Conservation (phyloP, 768 basidiomycete genomes). For the Mycena galopus region DNA sequence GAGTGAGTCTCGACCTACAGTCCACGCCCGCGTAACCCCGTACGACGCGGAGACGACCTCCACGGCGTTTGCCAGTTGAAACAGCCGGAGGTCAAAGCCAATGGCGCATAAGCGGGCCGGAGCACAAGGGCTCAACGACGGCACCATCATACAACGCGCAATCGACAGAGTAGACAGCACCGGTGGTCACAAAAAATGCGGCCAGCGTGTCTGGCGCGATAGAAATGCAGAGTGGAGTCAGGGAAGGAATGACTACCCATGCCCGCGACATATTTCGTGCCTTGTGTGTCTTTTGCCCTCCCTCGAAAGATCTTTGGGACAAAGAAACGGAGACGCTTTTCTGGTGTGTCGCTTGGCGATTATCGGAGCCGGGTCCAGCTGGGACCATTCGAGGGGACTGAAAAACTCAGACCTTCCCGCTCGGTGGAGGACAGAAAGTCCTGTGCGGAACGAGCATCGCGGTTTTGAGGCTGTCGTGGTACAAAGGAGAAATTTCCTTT, state of each 20-base stretch:
- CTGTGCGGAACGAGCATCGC: neutral
- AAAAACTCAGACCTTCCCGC: neutral
- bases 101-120: neutral
- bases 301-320: neutral
- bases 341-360: neutral
- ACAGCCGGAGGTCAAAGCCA: neutral
- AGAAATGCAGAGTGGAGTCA: neutral
- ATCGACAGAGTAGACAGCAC: neutral
- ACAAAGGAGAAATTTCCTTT: neutral
- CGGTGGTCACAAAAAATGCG: neutral
- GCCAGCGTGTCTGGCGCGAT: neutral
- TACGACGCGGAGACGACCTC: neutral
- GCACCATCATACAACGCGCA: too few species aligned
- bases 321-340: neutral
- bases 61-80: neutral
- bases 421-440: neutral
- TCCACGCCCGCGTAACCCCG: neutral
- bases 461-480: neutral
- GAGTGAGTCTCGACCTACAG: neutral
- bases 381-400: neutral
- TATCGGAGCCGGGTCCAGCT: neutral
- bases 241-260: neutral
- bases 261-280: neutral
- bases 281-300: neutral
- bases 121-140: neutral